Base-by-base conservation (phyloP, 495 filamentous ascomycete species). In the Hyaloscypha hepaticicola region DNA sequence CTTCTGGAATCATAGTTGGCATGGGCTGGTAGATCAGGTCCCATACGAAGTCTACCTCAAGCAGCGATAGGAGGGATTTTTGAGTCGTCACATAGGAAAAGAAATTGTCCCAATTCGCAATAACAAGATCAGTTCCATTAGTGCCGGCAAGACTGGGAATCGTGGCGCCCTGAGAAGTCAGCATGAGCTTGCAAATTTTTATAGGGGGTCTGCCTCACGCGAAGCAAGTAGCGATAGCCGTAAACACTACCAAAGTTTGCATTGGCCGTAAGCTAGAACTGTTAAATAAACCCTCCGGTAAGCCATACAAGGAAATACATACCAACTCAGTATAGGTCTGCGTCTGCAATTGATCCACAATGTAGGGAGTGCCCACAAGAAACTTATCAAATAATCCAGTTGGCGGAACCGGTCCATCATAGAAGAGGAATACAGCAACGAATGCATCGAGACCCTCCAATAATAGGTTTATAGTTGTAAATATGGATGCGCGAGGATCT, bases 351-450 rank as follows among this genome's bases (percentile, higher is more conserved):
- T 25, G 51, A 26, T 62, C 34, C 3, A 1, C 0, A 2, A n/a
- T 62, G n/a, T 25, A 34, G 2, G 27, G 45, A 55, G 86, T 80
- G 34, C 71, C 74, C 7, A 79, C n/a, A n/a, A n/a, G 81, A 74
- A 88, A 86, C 61, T 78, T 80, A 58, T 81, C 76, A 62, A 88
- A 88, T 8, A 84, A 77, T 5, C 77, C 82, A 16, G 75, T 67
- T 1, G 85, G 84, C 14, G 83, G 83, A 56, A 80, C 74, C 0
- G 82, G 78, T 3, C 83, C 85, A 55, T 88, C 82, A 66, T 87
- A 87, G 76, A 86, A 88, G n/a, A 86, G 65, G 68, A 87, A 88
- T 64, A 87, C 70, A 55, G 85, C 80, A 82, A 83, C 86, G 28
- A 80, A 74, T n/a, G 85, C 78, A 58, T 86, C 51, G 0, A 82